phyloP scores from a whole-genome alignment of 2,329 filamentous ascomycete species.

The Colletotrichum euphorbiae region DNA sequence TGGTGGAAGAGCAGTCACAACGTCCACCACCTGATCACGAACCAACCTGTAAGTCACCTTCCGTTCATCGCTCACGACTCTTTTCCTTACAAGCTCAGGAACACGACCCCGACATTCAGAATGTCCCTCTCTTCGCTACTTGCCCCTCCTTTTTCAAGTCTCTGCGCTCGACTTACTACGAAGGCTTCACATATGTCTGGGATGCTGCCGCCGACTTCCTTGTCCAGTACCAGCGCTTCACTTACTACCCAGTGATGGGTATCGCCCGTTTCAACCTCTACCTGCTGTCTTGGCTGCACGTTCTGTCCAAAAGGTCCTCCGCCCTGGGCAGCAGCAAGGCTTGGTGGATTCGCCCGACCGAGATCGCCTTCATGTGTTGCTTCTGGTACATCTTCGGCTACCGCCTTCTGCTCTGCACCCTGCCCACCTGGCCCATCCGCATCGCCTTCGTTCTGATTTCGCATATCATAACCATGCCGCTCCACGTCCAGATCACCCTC shows the following conservation, averaged over 20 bases:
- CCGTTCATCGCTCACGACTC: background rate
- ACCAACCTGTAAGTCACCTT: conserved; percentile 60
- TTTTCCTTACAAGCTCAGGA: conserved; percentile 50
- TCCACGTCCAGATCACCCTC: conserved; percentile 79
- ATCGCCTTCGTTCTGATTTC: conserved; percentile 72
- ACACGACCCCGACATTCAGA: conserved; percentile 71
- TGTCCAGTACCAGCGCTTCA: conserved; percentile 71
- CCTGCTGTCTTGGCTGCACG: conserved; percentile 73
- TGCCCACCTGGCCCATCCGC: conserved; percentile 69
- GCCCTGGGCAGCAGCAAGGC: conserved; percentile 67
- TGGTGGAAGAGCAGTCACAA: conserved; percentile 80
- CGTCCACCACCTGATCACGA: conserved; percentile 75
- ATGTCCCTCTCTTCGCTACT: conserved; percentile 77
- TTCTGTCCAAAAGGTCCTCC: conserved; percentile 66
- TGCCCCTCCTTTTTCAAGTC: conserved; percentile 73
- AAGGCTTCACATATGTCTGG: conserved; percentile 69
- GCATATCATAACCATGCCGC: conserved; percentile 74
- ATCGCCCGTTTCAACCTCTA: conserved; percentile 81
- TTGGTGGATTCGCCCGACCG: conserved; percentile 75
- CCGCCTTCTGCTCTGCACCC: conserved; percentile 67
- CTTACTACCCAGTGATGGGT: conserved; percentile 76
- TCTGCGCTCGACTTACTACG: conserved; percentile 74
- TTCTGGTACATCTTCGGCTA: conserved; percentile 79
- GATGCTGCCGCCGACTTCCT: conserved; percentile 70
- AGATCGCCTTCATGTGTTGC: conserved; percentile 70